Base-by-base conservation (phyloP, 2,329 filamentous ascomycete genomes). In the Dactylonectria macrodidyma region DNA sequence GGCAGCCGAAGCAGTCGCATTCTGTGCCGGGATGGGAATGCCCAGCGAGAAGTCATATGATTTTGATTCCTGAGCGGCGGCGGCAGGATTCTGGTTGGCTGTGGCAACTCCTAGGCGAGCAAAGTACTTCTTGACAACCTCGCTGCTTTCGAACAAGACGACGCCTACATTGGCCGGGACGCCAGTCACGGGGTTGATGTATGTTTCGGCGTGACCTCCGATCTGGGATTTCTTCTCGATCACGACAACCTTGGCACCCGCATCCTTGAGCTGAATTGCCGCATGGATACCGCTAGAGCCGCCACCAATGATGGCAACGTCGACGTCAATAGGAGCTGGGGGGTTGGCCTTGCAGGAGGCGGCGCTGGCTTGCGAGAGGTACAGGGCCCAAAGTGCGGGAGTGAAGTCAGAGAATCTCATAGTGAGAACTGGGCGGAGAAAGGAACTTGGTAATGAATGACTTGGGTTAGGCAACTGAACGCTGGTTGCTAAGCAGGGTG, bases 161-260 rank as follows among this genome's bases (percentile, higher is more conserved):
- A 74, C 72, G 1, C 72, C 72, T 0, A 74, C 34, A 19, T 74
- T 74, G 33, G 68, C 50, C 2, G 36, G 58, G 1, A 56, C 26
- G 5, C 60, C 64, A 0, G 72, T 73, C 3, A 19, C 6, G 1
- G 66, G 60, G 12, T 73, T 66, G 58, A 62, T 11, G 0, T 74
- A 74, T 38, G 72, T 74, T 55, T 74, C 70, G 2, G 72, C 72
- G 30, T 74, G 72, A 0, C 72, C 72, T 4, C 72, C 72, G 2
- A 74, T 74, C 24, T 71, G 70, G n/a, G 62, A 22, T 5, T 64
- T 16, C 14, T 73, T 73, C 58, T 73, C 71, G 36, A 73, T 70
- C 2, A 73, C 69, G 2, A 73, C n/a, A 10, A 73, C 67, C 50
- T 70, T 72, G 3, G 55, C 47, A 3, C 67, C 73, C 0, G 71